Conservation (phyloP, 2,329 filamentous ascomycete genomes). For the Calonectria naviculata region DNA sequence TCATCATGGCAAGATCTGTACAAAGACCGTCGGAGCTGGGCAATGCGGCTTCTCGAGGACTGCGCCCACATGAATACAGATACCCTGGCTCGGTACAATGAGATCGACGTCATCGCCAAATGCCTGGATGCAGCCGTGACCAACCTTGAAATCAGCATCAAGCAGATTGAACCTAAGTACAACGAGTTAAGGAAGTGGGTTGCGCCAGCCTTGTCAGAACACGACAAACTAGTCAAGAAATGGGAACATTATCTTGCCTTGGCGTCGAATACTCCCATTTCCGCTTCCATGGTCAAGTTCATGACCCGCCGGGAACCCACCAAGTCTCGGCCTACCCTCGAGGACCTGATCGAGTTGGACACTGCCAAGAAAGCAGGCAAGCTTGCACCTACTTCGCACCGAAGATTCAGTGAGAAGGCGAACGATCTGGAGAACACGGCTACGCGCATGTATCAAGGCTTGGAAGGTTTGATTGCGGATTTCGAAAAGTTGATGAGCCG, state of each 20-base stretch:
- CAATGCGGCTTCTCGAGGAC: conserved; percentile 74
- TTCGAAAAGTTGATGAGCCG: conserved; percentile 70
- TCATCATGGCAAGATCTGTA: conserved; percentile 91
- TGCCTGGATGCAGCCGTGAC: conserved; percentile 87
- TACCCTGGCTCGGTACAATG: conserved; percentile 74
- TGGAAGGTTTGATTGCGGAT: conserved; percentile 69
- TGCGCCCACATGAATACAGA: conserved; percentile 73
- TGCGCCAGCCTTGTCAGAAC: conserved; percentile 74
- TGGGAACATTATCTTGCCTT: conserved; percentile 78
- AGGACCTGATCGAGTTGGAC: conserved; percentile 81
- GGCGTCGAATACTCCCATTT: conserved; percentile 72
- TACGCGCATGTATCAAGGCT: conserved; percentile 69
- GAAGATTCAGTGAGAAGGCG: conserved; percentile 70
- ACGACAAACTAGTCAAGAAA: conserved; percentile 69
- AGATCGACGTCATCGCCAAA: conserved; percentile 81
- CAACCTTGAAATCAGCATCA: conserved; percentile 83
- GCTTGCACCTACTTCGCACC: conserved; percentile 67
- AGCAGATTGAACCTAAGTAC: conserved; percentile 77
- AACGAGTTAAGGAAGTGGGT: conserved; percentile 78
- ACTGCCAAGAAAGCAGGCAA: conserved; percentile 79
- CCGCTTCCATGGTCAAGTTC: conserved; percentile 73
- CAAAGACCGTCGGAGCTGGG: conserved; percentile 84
- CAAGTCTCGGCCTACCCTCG: conserved; percentile 68
- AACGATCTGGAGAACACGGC: conserved; percentile 71
- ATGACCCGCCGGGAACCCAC: conserved; percentile 63